Conservation (phyloP, 2,329 filamentous ascomycete genomes). For the Colletotrichum nymphaeae region DNA sequence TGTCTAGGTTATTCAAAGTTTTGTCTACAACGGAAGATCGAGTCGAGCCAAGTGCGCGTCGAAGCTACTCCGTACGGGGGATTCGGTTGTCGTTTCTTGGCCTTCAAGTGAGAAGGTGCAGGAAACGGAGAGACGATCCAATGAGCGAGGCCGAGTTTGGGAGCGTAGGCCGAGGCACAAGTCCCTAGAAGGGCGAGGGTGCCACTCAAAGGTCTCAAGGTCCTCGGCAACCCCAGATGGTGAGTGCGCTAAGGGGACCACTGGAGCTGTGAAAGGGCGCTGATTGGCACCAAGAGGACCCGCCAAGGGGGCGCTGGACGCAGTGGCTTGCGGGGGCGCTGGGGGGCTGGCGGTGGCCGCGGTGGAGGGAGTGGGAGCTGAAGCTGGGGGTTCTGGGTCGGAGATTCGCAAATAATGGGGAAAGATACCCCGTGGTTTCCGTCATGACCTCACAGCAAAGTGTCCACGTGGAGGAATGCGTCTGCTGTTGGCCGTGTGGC, state of each 20-base stretch:
- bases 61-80: background rate
- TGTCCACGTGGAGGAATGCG: slow-evolving; percentile 21
- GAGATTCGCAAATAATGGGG: slow-evolving; percentile 25
- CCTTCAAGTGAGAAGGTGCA: slow-evolving; percentile 1
- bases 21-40: background rate
- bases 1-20: slow-evolving; percentile 13
- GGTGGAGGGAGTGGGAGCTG: slow-evolving; percentile 16
- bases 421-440: slow-evolving; percentile 16
- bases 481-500: background rate
- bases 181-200: slow-evolving; percentile 16
- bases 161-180: slow-evolving; percentile 35
- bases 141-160: slow-evolving; percentile 26
- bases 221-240: slow-evolving; percentile 35
- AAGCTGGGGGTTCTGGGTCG: slow-evolving; percentile 32
- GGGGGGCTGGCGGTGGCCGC: slow-evolving; percentile 15
- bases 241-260: slow-evolving; percentile 7
- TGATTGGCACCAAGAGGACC: slow-evolving; percentile 10
- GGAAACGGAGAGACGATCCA: slow-evolving; percentile 15
- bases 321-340: slow-evolving; percentile 30
- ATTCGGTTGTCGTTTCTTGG: background rate
- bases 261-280: background rate
- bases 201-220: slow-evolving; percentile 28
- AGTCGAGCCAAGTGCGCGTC: background rate
- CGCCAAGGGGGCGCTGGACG: slow-evolving; percentile 21
- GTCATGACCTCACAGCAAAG: slow-evolving; percentile 32